phyloP scores from a whole-genome alignment of 305 asterid species.

The Fraxinus dipetala region DNA sequence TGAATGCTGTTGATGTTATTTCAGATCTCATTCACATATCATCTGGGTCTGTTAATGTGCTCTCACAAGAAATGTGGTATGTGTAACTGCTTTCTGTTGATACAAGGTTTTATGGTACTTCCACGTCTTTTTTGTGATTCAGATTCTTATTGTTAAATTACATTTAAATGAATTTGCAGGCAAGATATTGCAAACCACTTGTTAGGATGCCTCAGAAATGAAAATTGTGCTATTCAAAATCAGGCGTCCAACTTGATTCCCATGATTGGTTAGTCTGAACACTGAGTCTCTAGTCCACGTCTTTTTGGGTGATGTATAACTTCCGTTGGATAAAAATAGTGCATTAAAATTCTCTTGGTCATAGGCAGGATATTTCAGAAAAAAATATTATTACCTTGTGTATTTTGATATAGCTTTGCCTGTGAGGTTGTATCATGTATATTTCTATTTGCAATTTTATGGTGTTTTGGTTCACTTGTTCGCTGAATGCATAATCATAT shows the following conservation, averaged over 20 bases:
- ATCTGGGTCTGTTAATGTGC: conserved; percentile 44
- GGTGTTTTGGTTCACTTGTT: neutral
- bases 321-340: conserved; percentile 4
- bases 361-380: neutral
- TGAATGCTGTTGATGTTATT: conserved; percentile 73
- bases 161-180: conserved; percentile 46
- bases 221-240: conserved; percentile 46
- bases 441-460: neutral
- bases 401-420: neutral
- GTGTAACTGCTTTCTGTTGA: conserved; percentile 15
- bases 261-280: conserved; percentile 57
- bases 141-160: conserved; percentile 1
- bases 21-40: conserved; percentile 59
- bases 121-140: conserved; percentile 8
- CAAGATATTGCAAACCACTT: conserved; percentile 62
- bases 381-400: neutral
- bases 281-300: neutral
- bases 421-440: neutral
- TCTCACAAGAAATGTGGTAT: conserved; percentile 58
- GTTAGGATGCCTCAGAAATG: conserved; percentile 71
- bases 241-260: conserved; percentile 64
- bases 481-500: neutral
- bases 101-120: conserved; percentile 4
- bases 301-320: neutral
- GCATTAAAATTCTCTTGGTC: conserved; percentile 1